Base-by-base conservation (phyloP, 1,284 basidiomycete genomes). In the Coriolopsis trogii region DNA sequence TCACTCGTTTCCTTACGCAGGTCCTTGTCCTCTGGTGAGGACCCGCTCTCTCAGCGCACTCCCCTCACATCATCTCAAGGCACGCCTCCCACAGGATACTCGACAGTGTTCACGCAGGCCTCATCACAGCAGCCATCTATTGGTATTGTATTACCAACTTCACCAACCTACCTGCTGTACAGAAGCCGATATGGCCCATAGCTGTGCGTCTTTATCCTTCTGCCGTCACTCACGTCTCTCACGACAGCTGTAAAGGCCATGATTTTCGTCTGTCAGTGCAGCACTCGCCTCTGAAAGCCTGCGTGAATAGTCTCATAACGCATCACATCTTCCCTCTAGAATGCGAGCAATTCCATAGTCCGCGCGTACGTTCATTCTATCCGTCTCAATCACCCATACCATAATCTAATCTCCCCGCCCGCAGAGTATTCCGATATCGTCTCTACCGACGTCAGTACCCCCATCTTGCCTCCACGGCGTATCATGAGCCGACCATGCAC, bases 191-290 rank as follows among this genome's bases (percentile, higher is more conserved):
- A 25, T 64, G 62, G 60, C 36, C 16, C 36, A 13, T 40, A 10
- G 24, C 13, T 9, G 9, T 24, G 18, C 21, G 16, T 21, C 31
- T 25, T n/a, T n/a, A n/a, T n/a, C n/a, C n/a, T n/a, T n/a, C n/a
- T n/a, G n/a, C n/a, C n/a, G n/a, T n/a, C n/a, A n/a, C n/a, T n/a
- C n/a, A n/a, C n/a, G n/a, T n/a, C n/a, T n/a, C n/a, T n/a, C n/a
- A n/a, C n/a, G n/a, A n/a, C n/a, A n/a, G n/a, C 16, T 31, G 9
- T 18, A 0, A 16, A 64, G 62, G 43, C 43, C 1, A 62, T 64
- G 62, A 59, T 64, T 42, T 54, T 64, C 15, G 49, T 62, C 6
- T 58, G n/a, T n/a, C n/a, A n/a, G n/a, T n/a, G n/a, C n/a, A n/a
- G n/a, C n/a, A n/a, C n/a, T n/a, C n/a, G n/a, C n/a, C n/a, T n/a